Conservation (phyloP, 192 early-diverging fungal species). For the Coemansia sp. region DNA sequence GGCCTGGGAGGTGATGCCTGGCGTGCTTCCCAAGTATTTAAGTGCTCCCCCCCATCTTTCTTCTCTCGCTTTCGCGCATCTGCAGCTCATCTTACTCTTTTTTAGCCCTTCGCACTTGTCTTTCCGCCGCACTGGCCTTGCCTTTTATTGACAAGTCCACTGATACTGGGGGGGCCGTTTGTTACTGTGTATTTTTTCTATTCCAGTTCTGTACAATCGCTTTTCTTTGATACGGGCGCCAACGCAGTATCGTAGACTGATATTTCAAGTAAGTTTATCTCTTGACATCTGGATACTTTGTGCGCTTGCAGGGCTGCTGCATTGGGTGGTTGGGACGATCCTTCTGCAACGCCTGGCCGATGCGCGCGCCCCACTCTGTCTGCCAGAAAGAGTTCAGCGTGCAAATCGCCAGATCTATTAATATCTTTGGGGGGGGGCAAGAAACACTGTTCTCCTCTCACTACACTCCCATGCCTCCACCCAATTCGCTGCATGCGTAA, state of each 20-base stretch:
- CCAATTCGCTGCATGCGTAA: not conserved
- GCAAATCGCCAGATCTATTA: not conserved
- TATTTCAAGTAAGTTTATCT: not conserved
- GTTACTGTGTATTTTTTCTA: slow-evolving; percentile 1
- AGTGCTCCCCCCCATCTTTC: not conserved
- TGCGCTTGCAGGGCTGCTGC: not conserved
- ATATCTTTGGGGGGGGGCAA: not conserved
- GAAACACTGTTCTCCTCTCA: not conserved
- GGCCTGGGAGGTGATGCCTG: not conserved
- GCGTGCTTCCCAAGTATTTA: not conserved
- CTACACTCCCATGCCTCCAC: not conserved
- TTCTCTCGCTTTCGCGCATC: not conserved
- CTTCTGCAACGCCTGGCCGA: slow-evolving; percentile 1
- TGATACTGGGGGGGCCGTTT: not conserved
- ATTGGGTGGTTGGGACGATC: not conserved
- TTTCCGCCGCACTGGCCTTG: not conserved
- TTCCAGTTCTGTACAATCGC: not conserved
- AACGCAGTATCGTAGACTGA: not conserved
- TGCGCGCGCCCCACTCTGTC: not conserved
- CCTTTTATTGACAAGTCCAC: not conserved
- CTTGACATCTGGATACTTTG: not conserved
- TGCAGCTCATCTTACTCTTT: slow-evolving; percentile 6
- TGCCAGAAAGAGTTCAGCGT: not conserved
- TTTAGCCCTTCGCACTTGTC: not conserved
- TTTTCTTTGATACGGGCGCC: not conserved